Base-by-base conservation (phyloP, 1,284 basidiomycete genomes). In the Naganishia cerealis region DNA sequence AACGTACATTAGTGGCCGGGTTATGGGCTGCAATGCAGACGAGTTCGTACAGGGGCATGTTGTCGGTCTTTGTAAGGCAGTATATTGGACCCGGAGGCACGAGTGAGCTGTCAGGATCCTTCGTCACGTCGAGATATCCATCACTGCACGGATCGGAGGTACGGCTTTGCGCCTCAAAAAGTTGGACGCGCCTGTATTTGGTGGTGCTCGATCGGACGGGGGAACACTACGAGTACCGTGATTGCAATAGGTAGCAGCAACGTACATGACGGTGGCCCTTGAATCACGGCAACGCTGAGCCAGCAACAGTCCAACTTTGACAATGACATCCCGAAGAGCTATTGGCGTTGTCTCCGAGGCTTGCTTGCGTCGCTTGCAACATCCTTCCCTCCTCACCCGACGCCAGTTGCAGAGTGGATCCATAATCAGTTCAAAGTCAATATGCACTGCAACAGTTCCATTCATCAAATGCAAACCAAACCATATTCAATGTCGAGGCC, bases 1-100 rank as follows among this genome's bases (percentile, higher is more conserved):
- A 26, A 75, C 75, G 71, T 65, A 81, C 79, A 36, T 78, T 76
- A 13, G 78, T 78, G 54, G 71, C 61, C 10, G 79, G 76, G 70
- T 79, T 78, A 71, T 81, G 80, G 26, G 76, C 72, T 12, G 79
- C 79, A 69, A 81, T 80, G 71, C 80, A 81, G 76, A 80, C 79
- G 12, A 81, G 74, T 71, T 81, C 80, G 74, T 81, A 81, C 43
- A 81, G 74, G 29, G 78, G 78, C 80, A 81, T 81, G 39, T 42
- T 71, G 48, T 10, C 1, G 29, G n/a, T 3, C 6, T 9, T n/a
- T 29, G 13, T 48, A 29, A 26, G n/a, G 65, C 46, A 15, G 46
- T 21, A 3, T 24, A 33, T 3, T 33, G 29, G 29, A 6, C 29
- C 29, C 6, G 29, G 6, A 6, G n/a, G 7, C 9, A 9, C 3